Conservation (phyloP, 108 stramenopile genomes). For the Hondaea fermentalgiana region DNA sequence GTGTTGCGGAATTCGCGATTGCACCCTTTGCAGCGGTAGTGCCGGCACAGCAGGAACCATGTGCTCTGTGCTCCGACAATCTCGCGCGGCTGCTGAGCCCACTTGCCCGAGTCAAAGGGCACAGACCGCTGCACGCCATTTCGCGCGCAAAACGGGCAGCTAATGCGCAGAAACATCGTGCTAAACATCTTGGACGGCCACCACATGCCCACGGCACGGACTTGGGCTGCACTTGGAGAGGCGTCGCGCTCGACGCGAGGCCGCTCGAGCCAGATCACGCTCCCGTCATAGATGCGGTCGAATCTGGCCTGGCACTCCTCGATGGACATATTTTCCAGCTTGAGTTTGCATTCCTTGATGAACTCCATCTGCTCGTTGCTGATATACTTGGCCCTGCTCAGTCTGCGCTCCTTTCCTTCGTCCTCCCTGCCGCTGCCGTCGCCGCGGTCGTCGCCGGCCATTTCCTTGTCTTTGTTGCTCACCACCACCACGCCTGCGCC, state of each 20-base stretch:
- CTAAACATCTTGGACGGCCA: neutral
- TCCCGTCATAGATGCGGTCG: neutral
- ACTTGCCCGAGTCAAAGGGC: neutral
- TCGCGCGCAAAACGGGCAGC: neutral
- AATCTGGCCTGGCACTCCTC: neutral
- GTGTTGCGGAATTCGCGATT: neutral
- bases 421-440: too few species aligned
- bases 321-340: neutral
- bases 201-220: neutral
- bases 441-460: too few species aligned
- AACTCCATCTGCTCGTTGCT: neutral
- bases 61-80: neutral
- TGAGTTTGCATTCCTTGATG: neutral
- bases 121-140: neutral
- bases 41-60: neutral
- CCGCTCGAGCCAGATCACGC: neutral
- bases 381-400: neutral
- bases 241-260: neutral
- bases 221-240: neutral
- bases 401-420: neutral
- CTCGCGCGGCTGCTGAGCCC: neutral
- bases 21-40: neutral
- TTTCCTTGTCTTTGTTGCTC: too few species aligned
- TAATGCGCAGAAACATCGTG: neutral
- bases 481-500: too few species aligned